These are phyloP conservation scores for Debaryomyces coudertii DNA, from an alignment of 1,139 yeast genomes.

Conservation along the genomic window DNA sequence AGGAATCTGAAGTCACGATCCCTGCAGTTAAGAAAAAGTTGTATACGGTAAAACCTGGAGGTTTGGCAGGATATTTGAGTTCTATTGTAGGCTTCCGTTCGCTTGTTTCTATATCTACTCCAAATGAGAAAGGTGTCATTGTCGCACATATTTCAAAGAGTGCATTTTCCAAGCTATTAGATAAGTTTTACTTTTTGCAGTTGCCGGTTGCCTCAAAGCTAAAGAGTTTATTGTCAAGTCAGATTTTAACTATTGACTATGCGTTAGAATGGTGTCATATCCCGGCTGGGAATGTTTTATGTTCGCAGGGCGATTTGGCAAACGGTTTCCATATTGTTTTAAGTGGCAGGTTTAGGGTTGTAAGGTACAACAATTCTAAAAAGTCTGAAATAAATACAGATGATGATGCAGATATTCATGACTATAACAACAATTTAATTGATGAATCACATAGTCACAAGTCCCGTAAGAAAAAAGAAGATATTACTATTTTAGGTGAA, in stretches of 20 bases:
- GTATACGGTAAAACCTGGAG: conserved; percentile 72
- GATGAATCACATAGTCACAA: conserved; percentile 24
- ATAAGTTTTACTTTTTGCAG: conserved; percentile 74
- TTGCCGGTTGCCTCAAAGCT: conserved; percentile 76
- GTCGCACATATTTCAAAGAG: conserved; percentile 73
- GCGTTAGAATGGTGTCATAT: conserved; percentile 95
- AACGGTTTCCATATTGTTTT: conserved; percentile 90
- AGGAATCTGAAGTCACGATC: conserved; percentile 20
- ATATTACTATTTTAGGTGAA: conserved; percentile 61
- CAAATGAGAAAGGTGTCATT: conserved; percentile 57
- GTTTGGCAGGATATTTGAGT: conserved; percentile 85
- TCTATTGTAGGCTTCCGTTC: conserved; percentile 80
- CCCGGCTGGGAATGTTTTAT: conserved; percentile 79
- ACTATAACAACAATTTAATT: conserved; percentile 20
- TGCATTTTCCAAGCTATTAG: conserved; percentile 67
- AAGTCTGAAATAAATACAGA: conserved; percentile 14
- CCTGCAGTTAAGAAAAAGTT: conserved; percentile 25
- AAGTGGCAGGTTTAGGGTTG: conserved; percentile 84
- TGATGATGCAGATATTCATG: conserved; percentile 16
- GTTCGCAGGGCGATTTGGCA: conserved; percentile 83
- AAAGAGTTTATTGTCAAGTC: conserved; percentile 64
- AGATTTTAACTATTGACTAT: conserved; percentile 77
- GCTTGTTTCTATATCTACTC: conserved; percentile 64
- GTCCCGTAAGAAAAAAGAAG: conserved; percentile 30
- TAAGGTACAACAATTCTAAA: conserved; percentile 31